Conservation (phyloP, 257 asterid species). For the Anisodus tanguticus region DNA sequence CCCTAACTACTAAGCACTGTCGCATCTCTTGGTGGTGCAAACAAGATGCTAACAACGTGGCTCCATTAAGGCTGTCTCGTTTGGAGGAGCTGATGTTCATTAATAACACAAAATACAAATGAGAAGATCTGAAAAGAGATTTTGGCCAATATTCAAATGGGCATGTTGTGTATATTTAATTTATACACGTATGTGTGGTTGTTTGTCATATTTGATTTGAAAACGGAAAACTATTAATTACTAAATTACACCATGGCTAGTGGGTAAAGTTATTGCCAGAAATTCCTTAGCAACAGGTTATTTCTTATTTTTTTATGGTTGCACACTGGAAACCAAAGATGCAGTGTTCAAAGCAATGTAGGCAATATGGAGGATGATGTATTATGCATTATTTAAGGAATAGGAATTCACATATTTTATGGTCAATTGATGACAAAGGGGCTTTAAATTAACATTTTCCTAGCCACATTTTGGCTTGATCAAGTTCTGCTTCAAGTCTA, state of each 20-base stretch:
- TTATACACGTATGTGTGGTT: conserved; percentile 3
- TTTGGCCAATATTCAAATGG: conserved; percentile 1
- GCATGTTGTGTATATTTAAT: background rate
- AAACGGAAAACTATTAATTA: background rate
- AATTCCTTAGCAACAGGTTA: background rate
- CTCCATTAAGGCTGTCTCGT: background rate
- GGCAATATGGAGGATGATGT: background rate
- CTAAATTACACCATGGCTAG: background rate
- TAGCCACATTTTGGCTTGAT: too few species aligned
- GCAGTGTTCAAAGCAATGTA: background rate
- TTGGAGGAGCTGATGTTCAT: background rate
- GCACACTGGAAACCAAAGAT: background rate
- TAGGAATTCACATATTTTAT: background rate
- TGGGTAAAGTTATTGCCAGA: background rate
- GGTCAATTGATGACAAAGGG: background rate
- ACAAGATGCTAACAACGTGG: conserved; percentile 1
- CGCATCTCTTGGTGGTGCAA: conserved; percentile 14
- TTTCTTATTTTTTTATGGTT: background rate
- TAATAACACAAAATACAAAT: background rate
- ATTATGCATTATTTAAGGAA: background rate
- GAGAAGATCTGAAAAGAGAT: background rate
- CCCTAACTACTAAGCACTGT: background rate
- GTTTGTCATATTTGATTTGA: background rate
- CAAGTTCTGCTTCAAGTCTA: background rate
- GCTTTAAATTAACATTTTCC: background rate